Evolutionary conservation across 805 yeast species (phyloP), one percentile per base, ranked within the genome.

Genomic region (Metschnikowia koreensis): DNA sequence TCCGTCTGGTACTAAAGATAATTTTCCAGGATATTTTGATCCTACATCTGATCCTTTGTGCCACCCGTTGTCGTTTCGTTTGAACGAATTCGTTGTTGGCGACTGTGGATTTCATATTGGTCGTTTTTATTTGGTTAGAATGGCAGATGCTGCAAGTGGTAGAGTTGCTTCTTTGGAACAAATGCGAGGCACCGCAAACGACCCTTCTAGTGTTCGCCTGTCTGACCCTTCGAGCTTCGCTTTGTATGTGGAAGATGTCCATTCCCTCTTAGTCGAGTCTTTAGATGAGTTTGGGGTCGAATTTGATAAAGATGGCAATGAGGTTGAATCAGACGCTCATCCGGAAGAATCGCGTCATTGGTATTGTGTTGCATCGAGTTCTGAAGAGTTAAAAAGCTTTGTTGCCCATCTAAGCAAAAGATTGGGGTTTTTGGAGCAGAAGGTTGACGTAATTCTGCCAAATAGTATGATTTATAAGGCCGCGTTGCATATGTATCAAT

Each of bases 41-140:
- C 77, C 78, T 6, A 61, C 69, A 0, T 66, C 76, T 1, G 63
- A 71, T 52, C 78, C 79, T 1, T 52, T 65, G 27, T 53, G 51
- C 6, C 76, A 73, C 55, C 60, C 67, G 10, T 56, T 73, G 56
- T 54, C 67, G 12, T 53, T 72, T 41, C 57, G 79, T 38, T 44
- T 74, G 8, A 64, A 69, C 39, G 76, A 74, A 47, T 59, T 64
- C 51, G 56, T 73, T 13, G 66, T 66, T 3, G 77, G 77, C 6
- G 79, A 75, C 56, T 54, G 65, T 38, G 79, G 79, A 1, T 71
- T 70, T 47, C 58, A 65, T 40, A 57, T 73, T 5, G 79, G 79
- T 15, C 56, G 79, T 38, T 74, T 75, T 47, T 71, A 64, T 56
- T 58, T 75, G 40, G 68, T 68, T 16, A 54, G 75, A 41, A 70